Conservation (phyloP, 257 asterid genomes). For the Solanum gandarillasii region DNA sequence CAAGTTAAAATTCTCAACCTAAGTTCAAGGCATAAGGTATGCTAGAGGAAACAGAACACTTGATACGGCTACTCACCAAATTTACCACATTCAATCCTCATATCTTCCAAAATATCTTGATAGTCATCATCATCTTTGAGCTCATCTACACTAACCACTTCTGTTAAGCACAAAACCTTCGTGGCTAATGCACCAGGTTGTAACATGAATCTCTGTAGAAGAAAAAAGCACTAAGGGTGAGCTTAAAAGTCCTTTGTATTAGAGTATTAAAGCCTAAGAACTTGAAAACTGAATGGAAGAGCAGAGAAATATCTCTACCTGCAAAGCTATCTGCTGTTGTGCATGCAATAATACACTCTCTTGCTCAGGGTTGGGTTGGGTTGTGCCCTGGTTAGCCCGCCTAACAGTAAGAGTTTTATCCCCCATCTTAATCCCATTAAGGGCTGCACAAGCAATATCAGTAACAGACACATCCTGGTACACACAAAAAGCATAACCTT, state of each 20-base stretch:
- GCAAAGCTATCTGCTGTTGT: slow-evolving; percentile 89
- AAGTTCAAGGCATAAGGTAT: not conserved
- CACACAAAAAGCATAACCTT: slow-evolving; percentile 97
- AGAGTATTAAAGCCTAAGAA: not conserved
- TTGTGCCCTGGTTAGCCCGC: slow-evolving; percentile 86
- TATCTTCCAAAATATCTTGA: slow-evolving; percentile 77
- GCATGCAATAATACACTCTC: slow-evolving; percentile 83
- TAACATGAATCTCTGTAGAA: slow-evolving; percentile 61
- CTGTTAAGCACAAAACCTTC: slow-evolving; percentile 72
- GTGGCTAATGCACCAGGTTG: slow-evolving; percentile 54
- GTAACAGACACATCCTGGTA: slow-evolving; percentile 87
- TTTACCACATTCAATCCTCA: slow-evolving; percentile 80
- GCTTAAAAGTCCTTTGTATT: not conserved
- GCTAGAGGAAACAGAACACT: slow-evolving; percentile 1
- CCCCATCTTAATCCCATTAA: slow-evolving; percentile 95
- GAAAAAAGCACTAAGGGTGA: not conserved
- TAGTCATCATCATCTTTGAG: slow-evolving; percentile 70
- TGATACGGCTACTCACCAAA: slow-evolving; percentile 16
- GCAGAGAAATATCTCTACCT: slow-evolving; percentile 31
- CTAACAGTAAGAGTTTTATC: slow-evolving; percentile 92
- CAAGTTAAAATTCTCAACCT: slow-evolving; percentile 9
- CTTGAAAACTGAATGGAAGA: not conserved
- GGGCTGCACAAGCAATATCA: slow-evolving; percentile 96
- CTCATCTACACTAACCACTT: slow-evolving; percentile 63
- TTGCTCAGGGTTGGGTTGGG: slow-evolving; percentile 88